A percentile compares a stretch with the other conserved stretches of the same genome.
These are phyloP conservation scores for Eucommia ulmoides DNA, from an alignment of 257 asterid species.

Conservation along the genomic window DNA sequence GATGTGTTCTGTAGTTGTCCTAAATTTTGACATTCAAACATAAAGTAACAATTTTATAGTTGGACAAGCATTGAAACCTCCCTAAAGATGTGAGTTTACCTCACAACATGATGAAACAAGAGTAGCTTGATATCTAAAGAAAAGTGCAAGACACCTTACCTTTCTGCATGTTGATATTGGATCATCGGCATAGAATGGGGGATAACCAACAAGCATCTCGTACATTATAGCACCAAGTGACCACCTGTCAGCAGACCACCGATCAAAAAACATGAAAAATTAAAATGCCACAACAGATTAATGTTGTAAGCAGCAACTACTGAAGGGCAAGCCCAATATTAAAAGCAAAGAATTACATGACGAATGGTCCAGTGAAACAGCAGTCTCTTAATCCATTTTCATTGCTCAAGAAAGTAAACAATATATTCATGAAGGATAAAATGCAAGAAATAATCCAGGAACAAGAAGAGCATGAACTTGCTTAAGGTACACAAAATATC, in stretches of 20 bases:
- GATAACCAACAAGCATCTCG: slow-evolving; percentile 90
- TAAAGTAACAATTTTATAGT: no score
- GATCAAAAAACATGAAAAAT: no score
- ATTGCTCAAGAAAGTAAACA: no score
- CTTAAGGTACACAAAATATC: no score
- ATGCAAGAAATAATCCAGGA: no score
- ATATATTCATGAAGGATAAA: no score
- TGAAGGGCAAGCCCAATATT: background rate
- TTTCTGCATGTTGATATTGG: slow-evolving; percentile 77
- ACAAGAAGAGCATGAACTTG: no score
- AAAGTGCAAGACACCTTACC: slow-evolving; percentile 20
- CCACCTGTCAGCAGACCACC: slow-evolving; percentile 96
- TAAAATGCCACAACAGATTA: no score
- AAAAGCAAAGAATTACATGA: background rate
- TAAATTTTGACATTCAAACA: no score
- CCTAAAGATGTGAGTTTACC: background rate
- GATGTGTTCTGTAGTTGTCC: no score
- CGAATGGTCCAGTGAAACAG: background rate
- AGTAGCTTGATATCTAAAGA: background rate
- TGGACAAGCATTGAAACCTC: background rate
- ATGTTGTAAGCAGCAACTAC: no score
- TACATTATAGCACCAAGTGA: slow-evolving; percentile 85
- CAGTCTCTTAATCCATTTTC: no score
- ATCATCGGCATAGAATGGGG: slow-evolving; percentile 85
- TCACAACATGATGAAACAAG: background rate